Percentiles rank a stretch among this genome's conserved stretches.
These are phyloP conservation scores for Tetrahymena elliotti DNA, from an alignment of 73 alveolate species.

Conservation along the genomic window DNA sequence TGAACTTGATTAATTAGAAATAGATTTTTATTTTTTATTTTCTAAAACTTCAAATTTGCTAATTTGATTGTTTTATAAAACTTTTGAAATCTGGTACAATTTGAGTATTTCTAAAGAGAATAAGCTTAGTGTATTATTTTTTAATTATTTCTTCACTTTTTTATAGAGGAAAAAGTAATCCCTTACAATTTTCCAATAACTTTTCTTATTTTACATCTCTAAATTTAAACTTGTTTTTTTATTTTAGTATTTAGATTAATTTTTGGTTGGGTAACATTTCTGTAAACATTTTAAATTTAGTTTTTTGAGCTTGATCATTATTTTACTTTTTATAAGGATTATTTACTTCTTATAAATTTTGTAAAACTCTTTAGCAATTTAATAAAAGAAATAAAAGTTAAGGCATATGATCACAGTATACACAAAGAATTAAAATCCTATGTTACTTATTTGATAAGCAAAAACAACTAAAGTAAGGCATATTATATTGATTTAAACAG, in stretches of 20 bases:
- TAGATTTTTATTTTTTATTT: background rate
- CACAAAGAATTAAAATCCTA: background rate
- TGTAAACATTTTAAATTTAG: background rate
- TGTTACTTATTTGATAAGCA: background rate
- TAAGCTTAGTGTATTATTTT: background rate
- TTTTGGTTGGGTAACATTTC: background rate
- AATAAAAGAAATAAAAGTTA: background rate
- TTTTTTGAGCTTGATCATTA: background rate
- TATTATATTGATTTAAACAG: background rate
- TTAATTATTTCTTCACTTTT: background rate
- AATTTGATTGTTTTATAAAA: background rate
- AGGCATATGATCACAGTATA: background rate
- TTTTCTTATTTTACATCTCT: background rate
- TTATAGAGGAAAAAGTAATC: background rate
- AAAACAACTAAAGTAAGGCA: background rate
- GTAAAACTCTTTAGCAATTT: background rate
- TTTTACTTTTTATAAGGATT: background rate
- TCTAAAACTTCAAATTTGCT: background rate
- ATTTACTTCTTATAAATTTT: background rate
- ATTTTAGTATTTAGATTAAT: background rate
- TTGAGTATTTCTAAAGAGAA: background rate
- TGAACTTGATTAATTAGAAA: background rate
- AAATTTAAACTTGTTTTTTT: background rate
- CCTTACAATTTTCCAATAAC: background rate
- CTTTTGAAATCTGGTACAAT: background rate